Evolutionary conservation across 257 asterid species (phyloP).

Genomic region (Capsicum rhomboideum): DNA sequence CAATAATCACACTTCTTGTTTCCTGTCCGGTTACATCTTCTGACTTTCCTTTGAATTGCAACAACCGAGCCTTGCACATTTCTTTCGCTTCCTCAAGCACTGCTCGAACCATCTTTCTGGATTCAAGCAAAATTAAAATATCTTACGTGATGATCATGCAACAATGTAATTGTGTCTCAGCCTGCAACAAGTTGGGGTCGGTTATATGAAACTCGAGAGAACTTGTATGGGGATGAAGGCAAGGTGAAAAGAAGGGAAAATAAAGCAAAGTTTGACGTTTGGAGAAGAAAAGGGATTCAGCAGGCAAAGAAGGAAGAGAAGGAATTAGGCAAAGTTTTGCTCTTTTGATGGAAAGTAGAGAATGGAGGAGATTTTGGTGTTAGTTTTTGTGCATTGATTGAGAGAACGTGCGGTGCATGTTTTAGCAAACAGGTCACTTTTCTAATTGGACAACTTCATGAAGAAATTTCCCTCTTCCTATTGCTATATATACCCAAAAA

Average conservation of each 20-base stretch:
- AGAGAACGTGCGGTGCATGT: slow-evolving; percentile 30
- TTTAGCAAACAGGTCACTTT: not conserved
- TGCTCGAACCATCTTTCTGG: slow-evolving; percentile 39
- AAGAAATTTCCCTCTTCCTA: not conserved
- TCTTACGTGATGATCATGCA: not conserved
- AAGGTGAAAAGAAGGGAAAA: not conserved
- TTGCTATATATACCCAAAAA: not conserved
- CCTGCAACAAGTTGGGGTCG: not conserved
- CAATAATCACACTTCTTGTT: not conserved
- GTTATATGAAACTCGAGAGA: not conserved
- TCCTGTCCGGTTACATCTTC: slow-evolving; percentile 16
- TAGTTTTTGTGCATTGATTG: slow-evolving; percentile 3
- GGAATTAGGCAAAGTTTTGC: not conserved
- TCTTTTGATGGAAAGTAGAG: not conserved
- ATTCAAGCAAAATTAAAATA: not conserved
- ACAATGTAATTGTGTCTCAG: not conserved
- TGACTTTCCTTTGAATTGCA: slow-evolving; percentile 25
- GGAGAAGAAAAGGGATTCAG: not conserved
- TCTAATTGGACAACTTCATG: not conserved
- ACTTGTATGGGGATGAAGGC: not conserved
- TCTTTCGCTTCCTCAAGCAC: slow-evolving; percentile 33
- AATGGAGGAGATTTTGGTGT: slow-evolving; percentile 6
- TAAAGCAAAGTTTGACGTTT: not conserved
- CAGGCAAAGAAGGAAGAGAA: not conserved
- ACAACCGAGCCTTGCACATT: not conserved